Base-by-base conservation (phyloP, 129 eudicot genomes). In the Saposhnikovia divaricata region DNA sequence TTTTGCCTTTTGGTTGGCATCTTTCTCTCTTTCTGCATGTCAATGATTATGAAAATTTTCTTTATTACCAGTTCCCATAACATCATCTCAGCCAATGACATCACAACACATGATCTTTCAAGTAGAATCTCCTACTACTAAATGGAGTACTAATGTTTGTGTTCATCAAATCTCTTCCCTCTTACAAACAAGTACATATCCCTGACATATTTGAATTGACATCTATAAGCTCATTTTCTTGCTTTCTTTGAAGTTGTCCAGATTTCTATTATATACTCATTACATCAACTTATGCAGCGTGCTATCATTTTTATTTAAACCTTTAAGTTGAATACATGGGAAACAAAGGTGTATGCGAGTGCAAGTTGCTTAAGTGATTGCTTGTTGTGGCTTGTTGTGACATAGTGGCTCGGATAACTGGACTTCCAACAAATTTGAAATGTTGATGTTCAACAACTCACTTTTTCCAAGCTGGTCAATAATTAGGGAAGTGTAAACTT, bases 101-200 rank as follows among this genome's bases (percentile, higher is more conserved):
- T 45, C 38, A 75, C 72, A 65, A 84, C 92, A 90, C 86, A 88
- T 46, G 55, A 45, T 78, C 82, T 79, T 79, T 42, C 68, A 81
- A 82, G 78, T 66, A 31, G 34, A 31, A 48, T 71, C 72, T 55
- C 66, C 74, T 84, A 72, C 83, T 70, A 70, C 34, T 31, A 31
- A 31, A 31, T 31, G 34, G 34, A 65, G 5, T 70, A 28, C 74
- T 81, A 43, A 75, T 87, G 77, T 79, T 63, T 48, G 80, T 81
- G 80, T 77, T 85, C 31, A 81, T 45, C 76, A 81, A 76, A 82
- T 80, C 83, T 85, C 79, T 77, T 16, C 57, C 78, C 77, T 25
- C 83, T 80, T 85, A 78, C 85, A 85, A 78, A 85, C 84, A 85
- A 87, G 89, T 83, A 85, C 89, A 81, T 15, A 80, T 84, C 76